Evolutionary conservation across 805 yeast species (phyloP).

Genomic region (Lachancea thermotolerans): DNA sequence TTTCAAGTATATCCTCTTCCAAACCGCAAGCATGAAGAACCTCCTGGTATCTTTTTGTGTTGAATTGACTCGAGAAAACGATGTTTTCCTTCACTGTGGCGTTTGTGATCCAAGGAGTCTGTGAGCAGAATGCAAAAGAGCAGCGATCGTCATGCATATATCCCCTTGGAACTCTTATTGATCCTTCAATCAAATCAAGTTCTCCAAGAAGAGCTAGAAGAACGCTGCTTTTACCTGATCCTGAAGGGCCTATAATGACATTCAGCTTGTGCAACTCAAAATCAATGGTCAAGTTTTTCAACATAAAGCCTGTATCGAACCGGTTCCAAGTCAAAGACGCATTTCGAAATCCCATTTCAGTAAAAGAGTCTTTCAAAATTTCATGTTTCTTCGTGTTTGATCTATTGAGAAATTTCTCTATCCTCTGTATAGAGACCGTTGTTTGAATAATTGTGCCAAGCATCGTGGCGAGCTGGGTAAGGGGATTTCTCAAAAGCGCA

Average conservation of each 20-base stretch:
- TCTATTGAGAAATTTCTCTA: constrained; percentile 70
- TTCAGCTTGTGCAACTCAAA: constrained; percentile 73
- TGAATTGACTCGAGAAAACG: constrained; percentile 64
- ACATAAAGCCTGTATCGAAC: constrained; percentile 55
- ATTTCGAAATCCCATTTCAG: constrained; percentile 67
- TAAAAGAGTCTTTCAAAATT: constrained; percentile 54
- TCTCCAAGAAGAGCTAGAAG: constrained; percentile 89
- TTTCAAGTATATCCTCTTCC: constrained; percentile 75
- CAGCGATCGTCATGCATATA: constrained; percentile 69
- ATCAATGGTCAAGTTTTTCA: constrained; percentile 63
- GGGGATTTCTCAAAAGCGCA: constrained; percentile 74
- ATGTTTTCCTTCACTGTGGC: constrained; percentile 84
- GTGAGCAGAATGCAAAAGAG: constrained; percentile 93
- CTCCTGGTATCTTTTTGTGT: constrained; percentile 64
- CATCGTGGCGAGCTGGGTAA: constrained; percentile 89
- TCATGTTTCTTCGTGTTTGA: constrained; percentile 82
- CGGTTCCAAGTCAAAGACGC: constrained; percentile 78
- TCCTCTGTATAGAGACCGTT: constrained; percentile 90
- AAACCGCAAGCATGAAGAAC: constrained; percentile 89
- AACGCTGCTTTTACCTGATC: constrained; percentile 89
- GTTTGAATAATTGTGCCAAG: constrained; percentile 79
- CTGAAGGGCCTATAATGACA: constrained; percentile 91
- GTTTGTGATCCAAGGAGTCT: constrained; percentile 92
- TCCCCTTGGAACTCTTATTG: constrained; percentile 78
- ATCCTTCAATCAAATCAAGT: constrained; percentile 69